Conservation (phyloP, 768 basidiomycete genomes). For the Rhizopogon sp. region DNA sequence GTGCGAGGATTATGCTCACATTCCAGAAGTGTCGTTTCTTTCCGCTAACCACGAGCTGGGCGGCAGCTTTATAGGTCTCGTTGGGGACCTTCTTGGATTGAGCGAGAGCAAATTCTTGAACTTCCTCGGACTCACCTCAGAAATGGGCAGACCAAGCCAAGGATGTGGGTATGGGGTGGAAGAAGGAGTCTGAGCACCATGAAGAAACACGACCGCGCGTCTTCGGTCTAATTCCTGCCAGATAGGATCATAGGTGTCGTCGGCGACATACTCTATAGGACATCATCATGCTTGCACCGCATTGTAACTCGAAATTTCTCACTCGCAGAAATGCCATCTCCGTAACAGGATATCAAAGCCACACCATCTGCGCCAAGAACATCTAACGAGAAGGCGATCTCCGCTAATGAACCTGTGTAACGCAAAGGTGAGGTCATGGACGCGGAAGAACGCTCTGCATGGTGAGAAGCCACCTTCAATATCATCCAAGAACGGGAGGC, state of each 20-base stretch:
- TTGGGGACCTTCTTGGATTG: constrained; percentile 55
- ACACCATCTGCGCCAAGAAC: constrained; percentile 59
- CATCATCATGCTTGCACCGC: not conserved
- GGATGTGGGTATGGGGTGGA: constrained; percentile 60
- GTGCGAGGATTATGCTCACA: constrained; percentile 64
- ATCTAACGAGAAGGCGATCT: constrained; percentile 60
- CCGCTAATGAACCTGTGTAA: constrained; percentile 46
- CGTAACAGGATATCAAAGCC: constrained; percentile 64
- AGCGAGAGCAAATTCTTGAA: constrained; percentile 2
- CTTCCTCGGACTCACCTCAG: constrained; percentile 41
- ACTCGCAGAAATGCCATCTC: constrained; percentile 51
- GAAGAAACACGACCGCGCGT: constrained; percentile 60
- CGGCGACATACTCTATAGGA: constrained; percentile 57
- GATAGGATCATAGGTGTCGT: constrained; percentile 57
- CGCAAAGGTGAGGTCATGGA: constrained; percentile 6
- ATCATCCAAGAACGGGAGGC: constrained; percentile 57
- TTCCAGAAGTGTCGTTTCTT: constrained; percentile 57
- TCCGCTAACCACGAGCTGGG: constrained; percentile 70
- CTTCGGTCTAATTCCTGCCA: constrained; percentile 68
- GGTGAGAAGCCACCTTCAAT: constrained; percentile 40
- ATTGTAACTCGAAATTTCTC: constrained; percentile 8
- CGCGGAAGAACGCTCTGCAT: not conserved
- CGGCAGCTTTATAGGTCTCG: constrained; percentile 79
- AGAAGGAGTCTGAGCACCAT: constrained; percentile 64
- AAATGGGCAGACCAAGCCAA: constrained; percentile 62